Evolutionary conservation across 1,139 yeast genomes (phyloP).

Genomic region (Pichia sp.): DNA sequence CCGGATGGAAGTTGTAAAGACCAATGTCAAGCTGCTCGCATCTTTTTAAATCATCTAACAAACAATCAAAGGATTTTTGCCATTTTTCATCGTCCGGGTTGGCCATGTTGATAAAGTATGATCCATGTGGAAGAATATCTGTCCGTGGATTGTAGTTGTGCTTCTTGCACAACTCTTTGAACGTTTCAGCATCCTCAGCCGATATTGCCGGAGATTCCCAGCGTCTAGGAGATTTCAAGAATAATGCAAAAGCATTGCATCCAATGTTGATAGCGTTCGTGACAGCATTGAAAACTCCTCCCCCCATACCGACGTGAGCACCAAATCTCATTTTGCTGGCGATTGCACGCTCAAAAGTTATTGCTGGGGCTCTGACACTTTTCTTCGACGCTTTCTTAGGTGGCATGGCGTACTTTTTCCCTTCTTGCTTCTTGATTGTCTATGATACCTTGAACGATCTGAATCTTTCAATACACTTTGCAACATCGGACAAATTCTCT

Average conservation of each 20-base stretch:
- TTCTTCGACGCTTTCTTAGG: constrained; percentile 20
- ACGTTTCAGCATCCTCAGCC: constrained; percentile 60
- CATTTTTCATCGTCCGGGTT: constrained; percentile 83
- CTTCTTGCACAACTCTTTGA: constrained; percentile 55
- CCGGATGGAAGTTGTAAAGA: constrained; percentile 90
- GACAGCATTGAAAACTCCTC: constrained; percentile 71
- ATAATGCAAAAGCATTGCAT: constrained; percentile 78
- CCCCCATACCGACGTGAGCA: constrained; percentile 73
- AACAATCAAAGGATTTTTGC: constrained; percentile 69
- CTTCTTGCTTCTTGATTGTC: neutral
- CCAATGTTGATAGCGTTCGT: constrained; percentile 72
- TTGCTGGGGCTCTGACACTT: neutral
- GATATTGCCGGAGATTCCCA: constrained; percentile 83
- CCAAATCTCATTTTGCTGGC: constrained; percentile 52
- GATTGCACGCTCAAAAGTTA: constrained; percentile 9
- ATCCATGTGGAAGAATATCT: constrained; percentile 90
- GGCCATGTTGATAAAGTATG: constrained; percentile 86
- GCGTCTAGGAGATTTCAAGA: constrained; percentile 82
- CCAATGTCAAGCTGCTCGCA: constrained; percentile 86
- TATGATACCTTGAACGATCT: neutral
- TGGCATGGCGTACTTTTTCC: constrained; percentile 18
- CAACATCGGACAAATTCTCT: neutral
- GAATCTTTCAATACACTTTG: neutral
- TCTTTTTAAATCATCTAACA: constrained; percentile 78
- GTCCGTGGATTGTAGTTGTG: constrained; percentile 67